Conservation (phyloP, 116 monocot genomes). For the Phalaenopsis hybrid region DNA sequence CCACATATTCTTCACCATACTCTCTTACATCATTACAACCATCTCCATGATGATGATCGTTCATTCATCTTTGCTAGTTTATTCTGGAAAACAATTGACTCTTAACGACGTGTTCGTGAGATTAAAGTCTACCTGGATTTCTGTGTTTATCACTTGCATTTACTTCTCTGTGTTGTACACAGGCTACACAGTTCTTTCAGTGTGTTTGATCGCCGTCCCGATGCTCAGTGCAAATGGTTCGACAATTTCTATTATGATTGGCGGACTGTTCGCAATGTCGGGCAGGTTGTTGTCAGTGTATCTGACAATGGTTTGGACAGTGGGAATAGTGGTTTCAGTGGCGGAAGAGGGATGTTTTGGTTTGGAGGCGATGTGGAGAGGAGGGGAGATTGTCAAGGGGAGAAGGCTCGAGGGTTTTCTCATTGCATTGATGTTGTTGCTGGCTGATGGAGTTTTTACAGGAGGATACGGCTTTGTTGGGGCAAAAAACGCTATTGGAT, state of each 20-base stretch:
- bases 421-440: background rate
- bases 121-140: background rate
- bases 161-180: background rate
- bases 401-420: background rate
- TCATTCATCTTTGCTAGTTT: background rate
- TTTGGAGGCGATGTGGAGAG: constrained; percentile 6
- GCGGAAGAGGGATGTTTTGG: constrained; percentile 4
- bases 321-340: constrained; percentile 4
- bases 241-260: background rate
- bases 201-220: background rate
- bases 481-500: background rate
- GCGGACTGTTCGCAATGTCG: background rate
- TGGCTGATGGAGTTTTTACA: background rate
- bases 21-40: background rate
- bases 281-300: background rate
- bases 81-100: background rate
- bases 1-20: background rate
- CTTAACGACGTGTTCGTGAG: background rate
- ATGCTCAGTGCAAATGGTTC: background rate
- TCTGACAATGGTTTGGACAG: background rate
- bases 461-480: background rate
- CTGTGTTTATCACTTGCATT: background rate
- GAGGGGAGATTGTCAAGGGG: constrained; percentile 10
- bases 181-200: background rate
- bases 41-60: background rate